Conservation (phyloP, 495 filamentous ascomycete genomes). For the Pseudevernia furfuracea region DNA sequence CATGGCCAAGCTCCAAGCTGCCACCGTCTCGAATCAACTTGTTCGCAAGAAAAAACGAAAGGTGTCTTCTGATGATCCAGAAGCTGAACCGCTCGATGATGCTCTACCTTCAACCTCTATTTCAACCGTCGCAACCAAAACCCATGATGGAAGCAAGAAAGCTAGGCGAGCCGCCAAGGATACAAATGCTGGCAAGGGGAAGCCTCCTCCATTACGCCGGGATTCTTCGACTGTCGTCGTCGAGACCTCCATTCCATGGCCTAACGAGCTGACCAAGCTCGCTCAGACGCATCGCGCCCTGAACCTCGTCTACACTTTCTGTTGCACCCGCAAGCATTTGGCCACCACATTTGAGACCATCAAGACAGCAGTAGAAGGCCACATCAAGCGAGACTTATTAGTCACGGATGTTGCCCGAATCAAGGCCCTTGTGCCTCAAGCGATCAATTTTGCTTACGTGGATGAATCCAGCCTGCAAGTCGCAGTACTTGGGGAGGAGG, state of each 20-base stretch:
- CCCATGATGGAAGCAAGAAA: conserved; percentile 47
- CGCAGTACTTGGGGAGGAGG: conserved; percentile 61
- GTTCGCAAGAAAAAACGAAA: conserved; percentile 50
- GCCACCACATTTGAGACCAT: conserved; percentile 87
- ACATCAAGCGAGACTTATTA: conserved; percentile 61
- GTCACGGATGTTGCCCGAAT: conserved; percentile 78
- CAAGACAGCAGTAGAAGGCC: conserved; percentile 72
- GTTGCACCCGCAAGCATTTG: conserved; percentile 82
- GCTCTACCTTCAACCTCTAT: conserved; percentile 23
- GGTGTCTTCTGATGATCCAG: conserved; percentile 19
- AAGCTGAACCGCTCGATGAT: conserved; percentile 1
- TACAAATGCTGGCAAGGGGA: conserved; percentile 13
- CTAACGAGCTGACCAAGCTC: conserved; percentile 61
- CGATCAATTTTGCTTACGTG: conserved; percentile 79
- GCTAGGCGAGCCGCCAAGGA: conserved; percentile 34
- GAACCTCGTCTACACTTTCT: conserved; percentile 91
- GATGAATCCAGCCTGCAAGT: conserved; percentile 74
- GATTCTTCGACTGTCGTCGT: conserved; percentile 38
- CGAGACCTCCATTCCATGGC: conserved; percentile 56
- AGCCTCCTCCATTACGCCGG: conserved; percentile 32
- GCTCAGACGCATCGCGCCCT: conserved; percentile 74
- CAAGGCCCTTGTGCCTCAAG: conserved; percentile 63
- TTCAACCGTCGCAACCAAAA: conserved; percentile 44
- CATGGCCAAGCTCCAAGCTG: conserved; percentile 51
- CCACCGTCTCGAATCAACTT: conserved; percentile 47